Base-by-base conservation (phyloP, 176 grass and related monocot genomes). In the Saccharum officinarum region DNA sequence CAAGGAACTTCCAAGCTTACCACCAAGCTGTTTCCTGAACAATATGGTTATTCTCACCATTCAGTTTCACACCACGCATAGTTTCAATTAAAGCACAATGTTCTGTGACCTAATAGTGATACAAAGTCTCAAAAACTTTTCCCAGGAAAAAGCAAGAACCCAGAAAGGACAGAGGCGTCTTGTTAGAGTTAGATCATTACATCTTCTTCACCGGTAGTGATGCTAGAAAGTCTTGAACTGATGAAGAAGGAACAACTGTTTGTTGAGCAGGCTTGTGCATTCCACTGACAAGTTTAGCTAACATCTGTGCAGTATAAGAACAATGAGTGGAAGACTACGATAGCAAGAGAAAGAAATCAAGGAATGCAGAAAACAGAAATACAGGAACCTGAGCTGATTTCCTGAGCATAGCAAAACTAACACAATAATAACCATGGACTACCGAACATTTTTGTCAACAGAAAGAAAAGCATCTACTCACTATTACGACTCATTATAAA, bases 251-350 rank as follows among this genome's bases (percentile, higher is more conserved):
- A 31, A 94, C 93, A 76, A 98, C 87, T 46, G 96, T 95, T 88
- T 98, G 93, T 80, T 98, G 93, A 87, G 96, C 96, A 87, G 96
- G 96, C 73, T 98, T 98, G 87, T 98, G 85, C 93, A 95, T 95
- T 54, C 89, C 89, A 26, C 96, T 98, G 22, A 92, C 89, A 91
- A 95, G 96, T 89, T 98, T 98, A 71, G 96, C 93, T 87, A 98
- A 79, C 93, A 98, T 92, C 96, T 95, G 83, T 62, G 20, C 16
- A 92, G 34, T 69, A 78, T 66, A 75, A 83, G n/a, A 69, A 86
- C 68, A 67, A 71, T 86, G 61, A 69, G 25, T 82, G 80, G 49
- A 86, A 22, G 45, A 63, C 8, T 77, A 59, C 12, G 76, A 79
- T 30, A 67, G 22, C 6, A 82, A 77, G 78, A 89, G 22, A 63